phyloP scores from a whole-genome alignment of 768 basidiomycete genomes.

The Calocybe gangraenosa region DNA sequence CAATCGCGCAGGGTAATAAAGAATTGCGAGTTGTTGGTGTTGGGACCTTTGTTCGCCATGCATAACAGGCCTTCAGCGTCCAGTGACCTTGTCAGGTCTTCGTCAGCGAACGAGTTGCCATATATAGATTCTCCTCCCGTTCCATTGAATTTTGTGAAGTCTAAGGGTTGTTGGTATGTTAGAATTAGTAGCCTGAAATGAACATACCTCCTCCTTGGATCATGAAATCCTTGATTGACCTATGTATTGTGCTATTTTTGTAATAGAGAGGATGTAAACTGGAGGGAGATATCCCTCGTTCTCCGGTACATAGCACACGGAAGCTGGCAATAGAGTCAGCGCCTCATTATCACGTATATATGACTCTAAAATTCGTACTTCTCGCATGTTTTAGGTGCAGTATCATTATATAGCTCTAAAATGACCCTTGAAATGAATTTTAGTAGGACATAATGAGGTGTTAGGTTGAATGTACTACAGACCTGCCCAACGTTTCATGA shows the following conservation, averaged over 20 bases:
- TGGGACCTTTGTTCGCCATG: constrained; percentile 85
- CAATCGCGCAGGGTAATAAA: constrained; percentile 79
- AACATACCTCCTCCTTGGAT: constrained; percentile 70
- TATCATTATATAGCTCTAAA: constrained; percentile 73
- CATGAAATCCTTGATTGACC: constrained; percentile 79
- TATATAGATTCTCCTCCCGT: constrained; percentile 83
- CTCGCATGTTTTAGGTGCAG: constrained; percentile 71
- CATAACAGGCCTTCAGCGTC: constrained; percentile 75
- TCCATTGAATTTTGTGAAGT: constrained; percentile 78
- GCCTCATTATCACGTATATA: constrained; percentile 1
- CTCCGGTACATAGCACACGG: constrained; percentile 81
- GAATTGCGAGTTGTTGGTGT: constrained; percentile 86
- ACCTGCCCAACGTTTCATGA: constrained; percentile 53
- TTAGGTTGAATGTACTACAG: constrained; percentile 9
- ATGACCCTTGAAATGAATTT: constrained; percentile 44
- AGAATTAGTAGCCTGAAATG: background rate
- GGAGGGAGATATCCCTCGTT: constrained; percentile 67
- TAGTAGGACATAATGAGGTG: constrained; percentile 2
- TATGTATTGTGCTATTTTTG: constrained; percentile 74
- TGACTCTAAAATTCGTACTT: constrained; percentile 51
- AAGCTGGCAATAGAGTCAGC: constrained; percentile 49
- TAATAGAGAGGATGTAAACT: constrained; percentile 71
- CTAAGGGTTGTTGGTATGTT: constrained; percentile 23
- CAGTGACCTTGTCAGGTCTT: constrained; percentile 60
- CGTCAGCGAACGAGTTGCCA: constrained; percentile 71